phyloP scores from a whole-genome alignment of 2,329 filamentous ascomycete genomes.

The Cordyceps farinosa region DNA sequence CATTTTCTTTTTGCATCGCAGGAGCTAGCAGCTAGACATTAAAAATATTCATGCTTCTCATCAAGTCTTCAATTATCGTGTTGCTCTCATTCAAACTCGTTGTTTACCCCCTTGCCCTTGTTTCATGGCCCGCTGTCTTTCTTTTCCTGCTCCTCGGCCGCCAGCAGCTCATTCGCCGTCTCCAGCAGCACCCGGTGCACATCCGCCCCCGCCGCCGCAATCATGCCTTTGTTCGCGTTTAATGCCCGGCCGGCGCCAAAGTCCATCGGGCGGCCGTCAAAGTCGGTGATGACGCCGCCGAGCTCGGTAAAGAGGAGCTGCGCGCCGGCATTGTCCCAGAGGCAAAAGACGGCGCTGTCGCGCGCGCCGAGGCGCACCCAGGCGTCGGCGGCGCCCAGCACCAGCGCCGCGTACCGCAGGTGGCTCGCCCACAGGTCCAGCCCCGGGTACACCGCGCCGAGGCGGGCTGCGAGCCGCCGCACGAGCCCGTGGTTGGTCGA shows the following conservation, averaged over 20 bases:
- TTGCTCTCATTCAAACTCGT: neutral
- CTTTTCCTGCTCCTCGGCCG: neutral
- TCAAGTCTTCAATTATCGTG: neutral
- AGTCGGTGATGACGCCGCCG: slow-evolving; percentile 51
- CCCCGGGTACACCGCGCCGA: slow-evolving; percentile 34
- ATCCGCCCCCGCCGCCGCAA: slow-evolving; percentile 44
- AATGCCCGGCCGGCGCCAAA: slow-evolving; percentile 35
- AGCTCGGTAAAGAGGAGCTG: slow-evolving; percentile 55
- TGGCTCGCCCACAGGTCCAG: slow-evolving; percentile 40
- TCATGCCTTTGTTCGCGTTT: slow-evolving; percentile 32
- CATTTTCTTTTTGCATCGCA: neutral
- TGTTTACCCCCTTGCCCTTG: neutral
- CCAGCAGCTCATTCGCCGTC: slow-evolving; percentile 23
- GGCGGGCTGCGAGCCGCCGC: slow-evolving; percentile 26
- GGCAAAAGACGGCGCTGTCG: slow-evolving; percentile 25
- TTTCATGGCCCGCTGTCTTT: slow-evolving; percentile 10
- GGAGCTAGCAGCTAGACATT: neutral
- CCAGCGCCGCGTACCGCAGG: slow-evolving; percentile 36
- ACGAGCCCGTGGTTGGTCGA: slow-evolving; percentile 33
- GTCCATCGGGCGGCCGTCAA: slow-evolving; percentile 35
- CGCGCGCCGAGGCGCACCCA: slow-evolving; percentile 31
- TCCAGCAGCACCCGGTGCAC: slow-evolving; percentile 41
- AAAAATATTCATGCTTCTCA: neutral
- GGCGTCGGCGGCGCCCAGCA: slow-evolving; percentile 35
- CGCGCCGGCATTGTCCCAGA: slow-evolving; percentile 56